These are phyloP conservation scores for Globisporangium heterothallicum DNA, from an alignment of 352 stramenopile species.

Conservation along the genomic window DNA sequence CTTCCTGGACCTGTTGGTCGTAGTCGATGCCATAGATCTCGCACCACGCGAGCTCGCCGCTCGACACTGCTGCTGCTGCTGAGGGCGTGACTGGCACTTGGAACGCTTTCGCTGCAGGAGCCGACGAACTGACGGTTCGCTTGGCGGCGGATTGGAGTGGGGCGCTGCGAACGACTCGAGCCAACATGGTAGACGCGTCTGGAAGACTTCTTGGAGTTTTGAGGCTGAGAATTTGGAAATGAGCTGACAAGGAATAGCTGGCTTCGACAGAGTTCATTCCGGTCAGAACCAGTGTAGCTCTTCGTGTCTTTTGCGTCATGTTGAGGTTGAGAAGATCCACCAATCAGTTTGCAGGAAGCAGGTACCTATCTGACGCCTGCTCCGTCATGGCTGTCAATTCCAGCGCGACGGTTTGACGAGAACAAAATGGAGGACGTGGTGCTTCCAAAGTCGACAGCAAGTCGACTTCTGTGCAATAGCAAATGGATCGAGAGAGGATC, in stretches of 20 bases:
- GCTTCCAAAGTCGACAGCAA: not conserved
- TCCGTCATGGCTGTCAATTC: not conserved
- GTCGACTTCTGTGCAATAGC: too few relatives aligned
- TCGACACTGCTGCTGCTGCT: slow-evolving; percentile 19
- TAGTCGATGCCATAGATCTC: slow-evolving; percentile 79
- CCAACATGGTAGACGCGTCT: slow-evolving; percentile 20
- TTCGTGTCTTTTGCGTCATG: not conserved
- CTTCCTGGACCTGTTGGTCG: slow-evolving; percentile 54
- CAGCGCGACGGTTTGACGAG: not conserved
- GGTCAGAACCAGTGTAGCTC: not conserved
- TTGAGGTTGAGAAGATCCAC: not conserved
- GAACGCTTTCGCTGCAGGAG: slow-evolving; percentile 20
- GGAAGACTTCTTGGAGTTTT: not conserved
- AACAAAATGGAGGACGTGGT: not conserved
- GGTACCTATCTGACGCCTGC: not conserved
- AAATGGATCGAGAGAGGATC: too few relatives aligned
- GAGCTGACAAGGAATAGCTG: not conserved
- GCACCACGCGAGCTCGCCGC: slow-evolving; percentile 63
- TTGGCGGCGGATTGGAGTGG: slow-evolving; percentile 17
- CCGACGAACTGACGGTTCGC: slow-evolving; percentile 26
- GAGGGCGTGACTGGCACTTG: slow-evolving; percentile 13
- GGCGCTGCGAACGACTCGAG: slow-evolving; percentile 14
- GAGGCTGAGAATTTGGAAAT: not conserved
- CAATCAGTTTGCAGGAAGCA: not conserved
- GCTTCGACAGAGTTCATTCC: not conserved